These are phyloP conservation scores for Pythium rishiriense DNA, from an alignment of 352 stramenopile genomes.

Conservation along the genomic window DNA sequence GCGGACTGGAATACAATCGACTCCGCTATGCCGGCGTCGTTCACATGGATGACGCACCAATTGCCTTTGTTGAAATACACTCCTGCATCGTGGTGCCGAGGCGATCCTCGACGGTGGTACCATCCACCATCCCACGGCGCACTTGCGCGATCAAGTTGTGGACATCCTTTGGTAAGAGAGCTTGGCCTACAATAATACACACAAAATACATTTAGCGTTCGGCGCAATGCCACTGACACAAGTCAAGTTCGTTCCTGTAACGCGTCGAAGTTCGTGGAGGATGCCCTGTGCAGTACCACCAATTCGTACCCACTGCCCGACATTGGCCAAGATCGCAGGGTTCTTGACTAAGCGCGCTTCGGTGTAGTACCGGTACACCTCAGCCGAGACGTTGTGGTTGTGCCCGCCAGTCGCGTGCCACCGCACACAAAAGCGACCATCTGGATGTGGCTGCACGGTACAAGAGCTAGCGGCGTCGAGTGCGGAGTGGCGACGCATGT, in stretches of 20 bases:
- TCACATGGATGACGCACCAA: neutral
- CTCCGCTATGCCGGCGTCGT: no score
- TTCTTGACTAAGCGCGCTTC: neutral
- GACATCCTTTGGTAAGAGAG: neutral
- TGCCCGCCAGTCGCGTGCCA: neutral
- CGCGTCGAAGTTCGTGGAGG: neutral
- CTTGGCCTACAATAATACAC: neutral
- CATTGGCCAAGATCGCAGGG: neutral
- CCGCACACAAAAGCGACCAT: neutral
- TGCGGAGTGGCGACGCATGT: neutral
- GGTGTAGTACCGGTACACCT: neutral
- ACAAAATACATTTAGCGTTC: neutral
- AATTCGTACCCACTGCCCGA: neutral
- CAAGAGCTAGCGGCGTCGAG: neutral
- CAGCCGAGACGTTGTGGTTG: neutral
- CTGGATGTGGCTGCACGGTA: no score
- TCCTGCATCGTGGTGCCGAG: no score
- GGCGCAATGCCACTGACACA: neutral
- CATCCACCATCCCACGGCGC: neutral
- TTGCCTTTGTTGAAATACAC: constrained; percentile 1
- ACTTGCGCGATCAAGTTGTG: neutral
- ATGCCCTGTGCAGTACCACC: neutral
- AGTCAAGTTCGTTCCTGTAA: neutral
- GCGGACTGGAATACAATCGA: constrained; percentile 14
- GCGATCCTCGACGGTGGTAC: neutral